These are phyloP conservation scores for Glebionis coronaria DNA, from an alignment of 129 eudicot species.

Conservation along the genomic window DNA sequence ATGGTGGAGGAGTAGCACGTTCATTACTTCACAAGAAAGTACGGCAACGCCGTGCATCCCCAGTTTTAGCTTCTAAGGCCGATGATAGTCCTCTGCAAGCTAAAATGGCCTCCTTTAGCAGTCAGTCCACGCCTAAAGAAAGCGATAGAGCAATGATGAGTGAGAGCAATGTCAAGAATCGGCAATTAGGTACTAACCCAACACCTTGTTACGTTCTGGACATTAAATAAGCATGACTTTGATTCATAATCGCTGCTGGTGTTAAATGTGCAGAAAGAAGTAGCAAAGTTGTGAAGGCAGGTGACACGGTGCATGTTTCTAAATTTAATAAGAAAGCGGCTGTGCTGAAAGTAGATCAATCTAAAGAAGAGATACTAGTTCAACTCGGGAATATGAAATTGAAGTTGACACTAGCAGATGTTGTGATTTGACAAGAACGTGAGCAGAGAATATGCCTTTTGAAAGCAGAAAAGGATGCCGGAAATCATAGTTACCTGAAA, in stretches of 20 bases:
- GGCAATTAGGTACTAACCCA: conserved; percentile 40
- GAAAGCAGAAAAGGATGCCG: background rate
- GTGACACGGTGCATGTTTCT: conserved; percentile 74
- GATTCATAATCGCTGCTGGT: background rate
- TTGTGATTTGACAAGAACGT: conserved; percentile 36
- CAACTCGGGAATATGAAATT: conserved; percentile 71
- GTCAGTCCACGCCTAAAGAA: conserved; percentile 28
- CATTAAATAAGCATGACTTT: background rate
- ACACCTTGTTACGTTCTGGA: conserved; percentile 13
- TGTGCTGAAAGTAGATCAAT: conserved; percentile 63
- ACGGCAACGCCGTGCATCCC: conserved; percentile 51
- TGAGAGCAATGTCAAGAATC: conserved; percentile 17
- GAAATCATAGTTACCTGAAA: background rate
- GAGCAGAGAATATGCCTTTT: too few relatives aligned
- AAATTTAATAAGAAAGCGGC: conserved; percentile 61
- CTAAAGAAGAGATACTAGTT: conserved; percentile 65
- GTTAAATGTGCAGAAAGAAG: conserved; percentile 36
- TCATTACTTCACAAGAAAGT: conserved; percentile 66
- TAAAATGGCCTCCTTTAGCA: conserved; percentile 12
- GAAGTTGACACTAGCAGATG: conserved; percentile 61
- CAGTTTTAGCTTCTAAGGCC: conserved; percentile 22
- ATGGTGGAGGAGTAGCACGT: conserved; percentile 68
- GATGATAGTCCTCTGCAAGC: conserved; percentile 17
- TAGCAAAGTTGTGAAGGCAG: conserved; percentile 51
- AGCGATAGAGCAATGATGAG: conserved; percentile 7